Evolutionary conservation across 306 rosid species (phyloP).

Genomic region (Castanea crenata): DNA sequence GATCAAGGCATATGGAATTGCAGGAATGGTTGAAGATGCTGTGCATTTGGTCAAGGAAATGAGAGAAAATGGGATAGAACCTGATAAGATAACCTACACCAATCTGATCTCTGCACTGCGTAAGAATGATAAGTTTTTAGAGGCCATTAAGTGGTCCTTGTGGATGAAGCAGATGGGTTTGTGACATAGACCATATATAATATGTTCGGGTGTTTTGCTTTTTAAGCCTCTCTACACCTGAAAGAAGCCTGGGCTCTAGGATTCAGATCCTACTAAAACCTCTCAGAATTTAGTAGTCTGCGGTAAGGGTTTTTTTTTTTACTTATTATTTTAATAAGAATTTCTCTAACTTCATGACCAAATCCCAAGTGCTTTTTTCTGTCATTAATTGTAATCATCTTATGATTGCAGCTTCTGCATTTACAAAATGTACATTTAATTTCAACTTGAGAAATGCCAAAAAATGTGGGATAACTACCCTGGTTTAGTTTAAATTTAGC

Average conservation of each 20-base stretch:
- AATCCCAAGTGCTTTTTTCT: background rate
- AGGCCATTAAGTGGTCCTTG: slow-evolving; percentile 95
- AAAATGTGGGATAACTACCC: background rate
- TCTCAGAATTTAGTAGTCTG: slow-evolving; percentile 6
- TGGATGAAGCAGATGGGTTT: slow-evolving; percentile 93
- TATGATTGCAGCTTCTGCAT: background rate
- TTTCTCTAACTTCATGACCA: background rate
- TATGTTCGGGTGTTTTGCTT: slow-evolving; percentile 6
- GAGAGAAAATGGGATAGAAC: slow-evolving; percentile 75
- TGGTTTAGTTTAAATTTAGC: background rate
- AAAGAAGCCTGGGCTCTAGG: slow-evolving; percentile 2
- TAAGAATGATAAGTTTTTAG: slow-evolving; percentile 74
- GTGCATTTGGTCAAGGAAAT: slow-evolving; percentile 75
- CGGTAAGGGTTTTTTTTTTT: slow-evolving; percentile 9
- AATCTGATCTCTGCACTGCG: slow-evolving; percentile 64
- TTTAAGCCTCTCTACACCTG: slow-evolving; percentile 17
- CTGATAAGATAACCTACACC: slow-evolving; percentile 75
- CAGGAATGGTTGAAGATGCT: slow-evolving; percentile 94
- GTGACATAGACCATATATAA: slow-evolving; percentile 28
- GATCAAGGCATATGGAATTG: slow-evolving; percentile 91
- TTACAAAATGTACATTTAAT: background rate
- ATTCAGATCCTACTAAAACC: slow-evolving; percentile 8
- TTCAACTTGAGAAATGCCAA: background rate
- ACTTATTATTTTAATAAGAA: background rate
- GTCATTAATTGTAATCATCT: background rate